Evolutionary conservation across 192 early-diverging fungal species (phyloP), one percentile per base, ranked within the genome.

Genomic region (Podila minutissima): DNA sequence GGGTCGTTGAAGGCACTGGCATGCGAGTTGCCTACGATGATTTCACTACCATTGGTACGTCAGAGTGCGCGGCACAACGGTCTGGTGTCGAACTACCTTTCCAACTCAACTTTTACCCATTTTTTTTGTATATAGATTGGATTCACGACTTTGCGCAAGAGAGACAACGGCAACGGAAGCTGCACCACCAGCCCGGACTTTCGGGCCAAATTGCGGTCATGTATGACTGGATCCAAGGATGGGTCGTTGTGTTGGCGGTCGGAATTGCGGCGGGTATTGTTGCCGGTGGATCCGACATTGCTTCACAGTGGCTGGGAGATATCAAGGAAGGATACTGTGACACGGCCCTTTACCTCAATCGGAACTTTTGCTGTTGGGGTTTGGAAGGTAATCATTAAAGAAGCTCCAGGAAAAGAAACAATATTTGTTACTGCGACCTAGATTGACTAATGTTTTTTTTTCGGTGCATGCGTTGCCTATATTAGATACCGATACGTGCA

Each of bases 81-180:
- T n/a, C 8, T 53, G 17, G n/a, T 55, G 6, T 55, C 53, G 24
- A 24, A 22, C 5, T 20, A 10, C 3, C 10, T 22, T 19, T 13
- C 6, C 59, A 12, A 41, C 24, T 20, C 1, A n/a, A 17, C 22
- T 64, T 19, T 31, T 29, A 5, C 13, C 22, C 26, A n/a, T 15
- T 72, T 22, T 11, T 32, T 38, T 29, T 31, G 22, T 12, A 13
- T 31, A 10, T 76, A 91, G 95, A 98, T 84, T 97, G 95, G 94
- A 92, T 96, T 50, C 95, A 97, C 71, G 96, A 97, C 83, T 89
- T 92, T 67, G 92, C 93, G 15, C 91, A 93, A 83, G 96, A 97
- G 81, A 87, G 92, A 41, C 87, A 90, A 22, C 83, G 95, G n/a
- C 81, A 91, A 22, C 83, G 89, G 35, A 88, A 82, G 62, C 59